phyloP scores from a whole-genome alignment of 169 alveolate species.

The Miamiensis avidus region DNA sequence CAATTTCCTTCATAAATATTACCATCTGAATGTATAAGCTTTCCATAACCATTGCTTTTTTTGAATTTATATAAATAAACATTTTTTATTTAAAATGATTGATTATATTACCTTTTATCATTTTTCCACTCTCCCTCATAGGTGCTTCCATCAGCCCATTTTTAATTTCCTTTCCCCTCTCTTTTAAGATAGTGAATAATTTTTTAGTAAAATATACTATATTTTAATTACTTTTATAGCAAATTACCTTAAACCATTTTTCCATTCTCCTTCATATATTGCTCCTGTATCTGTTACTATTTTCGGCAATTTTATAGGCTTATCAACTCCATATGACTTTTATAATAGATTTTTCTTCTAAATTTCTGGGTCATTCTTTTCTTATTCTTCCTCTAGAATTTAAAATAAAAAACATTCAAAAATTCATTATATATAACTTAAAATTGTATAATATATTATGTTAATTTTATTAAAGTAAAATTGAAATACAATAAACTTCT shows the following conservation, averaged over 20 bases:
- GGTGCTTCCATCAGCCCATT: constrained; percentile 20
- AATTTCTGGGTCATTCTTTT: neutral
- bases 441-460: no score
- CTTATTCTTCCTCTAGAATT: no score
- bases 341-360: neutral
- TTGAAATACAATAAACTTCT: no score
- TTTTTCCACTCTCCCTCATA: constrained; percentile 36
- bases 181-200: neutral
- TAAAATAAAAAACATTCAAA: no score
- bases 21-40: constrained; percentile 20
- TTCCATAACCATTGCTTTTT: constrained; percentile 5
- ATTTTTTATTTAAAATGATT: no score
- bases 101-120: constrained; percentile 1
- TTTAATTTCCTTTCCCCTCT: constrained; percentile 29
- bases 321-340: neutral
- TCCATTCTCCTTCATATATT: constrained; percentile 24
- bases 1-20: constrained; percentile 32
- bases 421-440: no score
- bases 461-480: no score
- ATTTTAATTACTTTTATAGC: no score
- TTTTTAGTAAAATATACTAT: no score
- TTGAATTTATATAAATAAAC: neutral
- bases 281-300: neutral
- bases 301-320: neutral
- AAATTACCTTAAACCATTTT: constrained; percentile 12